Evolutionary conservation across 1,284 basidiomycete genomes (phyloP).

Genomic region (Fistulina hepatica): DNA sequence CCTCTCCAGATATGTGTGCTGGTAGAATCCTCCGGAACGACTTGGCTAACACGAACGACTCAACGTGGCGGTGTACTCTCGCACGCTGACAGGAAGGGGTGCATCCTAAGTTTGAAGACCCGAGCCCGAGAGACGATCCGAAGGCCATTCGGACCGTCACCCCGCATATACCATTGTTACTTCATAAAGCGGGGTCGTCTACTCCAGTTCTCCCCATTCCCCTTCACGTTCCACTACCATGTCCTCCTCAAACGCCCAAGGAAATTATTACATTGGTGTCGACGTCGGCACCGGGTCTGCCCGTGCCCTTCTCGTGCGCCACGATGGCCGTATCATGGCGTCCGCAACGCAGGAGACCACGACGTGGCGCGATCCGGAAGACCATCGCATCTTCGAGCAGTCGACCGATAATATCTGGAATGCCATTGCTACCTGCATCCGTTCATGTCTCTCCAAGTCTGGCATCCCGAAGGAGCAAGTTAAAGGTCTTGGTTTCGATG

Average conservation of each 20-base stretch:
- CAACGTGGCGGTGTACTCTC: no score
- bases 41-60: no score
- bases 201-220: no score
- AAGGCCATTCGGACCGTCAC: no score
- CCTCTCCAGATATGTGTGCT: no score
- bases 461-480: conserved; percentile 55
- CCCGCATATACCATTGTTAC: no score
- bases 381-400: conserved; percentile 94
- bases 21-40: no score
- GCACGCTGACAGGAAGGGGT: no score
- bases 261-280: conserved; percentile 64
- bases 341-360: conserved; percentile 69
- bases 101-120: no score
- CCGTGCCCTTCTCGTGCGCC: conserved; percentile 74
- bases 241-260: conserved; percentile 22
- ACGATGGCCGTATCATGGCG: conserved; percentile 69
- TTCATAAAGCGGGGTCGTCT: no score
- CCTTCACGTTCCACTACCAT: conserved; percentile 15
- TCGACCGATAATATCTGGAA: conserved; percentile 84
- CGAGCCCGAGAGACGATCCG: no score
- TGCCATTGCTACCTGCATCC: conserved; percentile 62
- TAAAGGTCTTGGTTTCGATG: conserved; percentile 92
- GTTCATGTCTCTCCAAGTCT: conserved; percentile 54
- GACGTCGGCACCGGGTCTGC: conserved; percentile 91
- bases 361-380: conserved; percentile 76